Percentiles rank a stretch among this genome's conserved stretches.
phyloP scores from a whole-genome alignment of 2,329 filamentous ascomycete genomes.

The Fusarium sp. region DNA sequence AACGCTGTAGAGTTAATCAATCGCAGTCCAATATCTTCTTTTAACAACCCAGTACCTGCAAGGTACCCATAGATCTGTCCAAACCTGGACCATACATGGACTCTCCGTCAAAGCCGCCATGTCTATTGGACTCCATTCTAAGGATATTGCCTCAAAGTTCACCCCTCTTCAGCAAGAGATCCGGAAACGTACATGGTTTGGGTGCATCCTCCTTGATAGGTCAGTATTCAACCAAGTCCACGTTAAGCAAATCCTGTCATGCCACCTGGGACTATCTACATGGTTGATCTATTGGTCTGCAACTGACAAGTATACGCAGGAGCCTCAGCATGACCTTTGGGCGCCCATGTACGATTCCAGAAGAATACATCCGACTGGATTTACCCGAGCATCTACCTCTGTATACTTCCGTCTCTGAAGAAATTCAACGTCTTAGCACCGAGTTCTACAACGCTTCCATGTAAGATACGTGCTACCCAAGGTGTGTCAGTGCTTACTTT shows the following conservation, averaged over 20 bases:
- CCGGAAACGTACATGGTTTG: slow-evolving; percentile 59
- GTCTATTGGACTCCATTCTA: slow-evolving; percentile 63
- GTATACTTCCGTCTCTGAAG: not conserved
- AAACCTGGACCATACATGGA: slow-evolving; percentile 66
- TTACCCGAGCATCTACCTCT: not conserved
- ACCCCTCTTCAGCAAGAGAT: slow-evolving; percentile 58
- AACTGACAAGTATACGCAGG: not conserved
- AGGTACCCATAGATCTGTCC: slow-evolving; percentile 63
- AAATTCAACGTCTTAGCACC: slow-evolving; percentile 3
- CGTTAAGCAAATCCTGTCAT: not conserved
- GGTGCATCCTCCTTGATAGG: slow-evolving; percentile 35
- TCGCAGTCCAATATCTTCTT: slow-evolving; percentile 59
- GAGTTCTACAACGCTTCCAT: slow-evolving; percentile 30
- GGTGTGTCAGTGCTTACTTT: rapidly evolving
- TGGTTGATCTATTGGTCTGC: not conserved
- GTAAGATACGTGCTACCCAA: rapidly evolving
- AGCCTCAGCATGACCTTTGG: slow-evolving; percentile 35
- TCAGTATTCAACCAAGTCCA: not conserved
- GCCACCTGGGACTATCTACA: not conserved
- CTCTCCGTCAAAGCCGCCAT: slow-evolving; percentile 62
- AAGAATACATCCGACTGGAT: slow-evolving; percentile 29
- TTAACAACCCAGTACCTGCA: slow-evolving; percentile 64
- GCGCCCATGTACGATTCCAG: slow-evolving; percentile 26
- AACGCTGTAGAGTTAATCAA: not conserved
- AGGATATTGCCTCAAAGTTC: slow-evolving; percentile 50